These are phyloP conservation scores for Francoa sonchifolia DNA, from an alignment of 441 rosid species.

Conservation along the genomic window DNA sequence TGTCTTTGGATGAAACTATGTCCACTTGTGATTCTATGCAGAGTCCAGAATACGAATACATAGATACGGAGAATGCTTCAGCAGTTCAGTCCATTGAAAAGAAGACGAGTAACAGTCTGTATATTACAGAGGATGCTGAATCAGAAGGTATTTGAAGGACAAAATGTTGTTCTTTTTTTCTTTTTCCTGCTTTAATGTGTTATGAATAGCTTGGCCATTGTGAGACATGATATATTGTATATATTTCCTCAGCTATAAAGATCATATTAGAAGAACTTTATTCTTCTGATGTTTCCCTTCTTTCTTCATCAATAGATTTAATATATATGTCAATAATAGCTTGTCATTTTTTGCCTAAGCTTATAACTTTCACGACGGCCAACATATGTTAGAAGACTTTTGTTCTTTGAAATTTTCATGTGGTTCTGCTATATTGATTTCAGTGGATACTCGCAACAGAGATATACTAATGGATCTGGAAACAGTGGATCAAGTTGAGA, in stretches of 20 bases:
- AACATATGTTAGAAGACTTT: not conserved
- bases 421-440: conserved; percentile 11
- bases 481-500: conserved; percentile 29
- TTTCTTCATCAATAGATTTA: no score
- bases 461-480: conserved; percentile 37
- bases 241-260: no score
- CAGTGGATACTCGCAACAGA: conserved; percentile 29
- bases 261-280: not conserved
- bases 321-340: no score
- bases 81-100: conserved; percentile 45
- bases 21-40: conserved; percentile 66
- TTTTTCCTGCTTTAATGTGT: not conserved
- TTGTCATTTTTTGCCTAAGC: no score
- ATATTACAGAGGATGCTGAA: conserved; percentile 43
- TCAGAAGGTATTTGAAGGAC: conserved; percentile 31
- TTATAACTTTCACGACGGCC: no score
- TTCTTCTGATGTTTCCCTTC: not conserved
- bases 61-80: conserved; percentile 36
- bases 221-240: no score
- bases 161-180: no score
- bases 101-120: conserved; percentile 56
- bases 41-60: conserved; percentile 71
- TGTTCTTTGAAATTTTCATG: not conserved
- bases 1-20: conserved; percentile 70
- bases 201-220: not conserved